Percentiles rank a stretch among this genome's conserved stretches.
These are phyloP conservation scores for Babesia gibsoni DNA, from an alignment of 169 alveolate species.

Conservation along the genomic window DNA sequence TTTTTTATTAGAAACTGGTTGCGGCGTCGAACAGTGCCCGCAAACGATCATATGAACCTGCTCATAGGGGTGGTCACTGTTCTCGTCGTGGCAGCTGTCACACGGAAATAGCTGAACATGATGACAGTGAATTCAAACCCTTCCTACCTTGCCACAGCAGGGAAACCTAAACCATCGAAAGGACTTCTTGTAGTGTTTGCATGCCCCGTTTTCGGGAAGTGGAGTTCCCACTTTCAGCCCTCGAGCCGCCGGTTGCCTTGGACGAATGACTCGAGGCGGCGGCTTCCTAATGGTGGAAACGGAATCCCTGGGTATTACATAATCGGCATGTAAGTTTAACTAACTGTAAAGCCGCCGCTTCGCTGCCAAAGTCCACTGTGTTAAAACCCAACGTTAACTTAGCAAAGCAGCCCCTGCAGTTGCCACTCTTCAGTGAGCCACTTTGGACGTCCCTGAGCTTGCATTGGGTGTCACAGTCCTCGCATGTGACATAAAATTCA, in stretches of 20 bases:
- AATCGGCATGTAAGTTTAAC: not conserved
- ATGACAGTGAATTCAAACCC: not conserved
- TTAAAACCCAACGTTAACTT: slow-evolving; percentile 29
- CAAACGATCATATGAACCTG: slow-evolving; percentile 83
- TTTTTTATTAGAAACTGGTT: slow-evolving; percentile 67
- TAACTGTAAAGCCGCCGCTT: slow-evolving; percentile 4
- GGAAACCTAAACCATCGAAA: slow-evolving; percentile 87
- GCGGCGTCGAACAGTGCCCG: slow-evolving; percentile 83
- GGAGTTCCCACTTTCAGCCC: slow-evolving; percentile 78
- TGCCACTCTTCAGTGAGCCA: slow-evolving; percentile 32
- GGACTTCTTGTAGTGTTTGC: slow-evolving; percentile 86
- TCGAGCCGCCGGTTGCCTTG: slow-evolving; percentile 15
- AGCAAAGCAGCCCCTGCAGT: slow-evolving; percentile 58
- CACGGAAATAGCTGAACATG: slow-evolving; percentile 78
- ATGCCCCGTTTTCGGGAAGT: slow-evolving; percentile 80
- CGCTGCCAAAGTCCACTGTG: slow-evolving; percentile 35
- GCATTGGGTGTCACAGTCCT: slow-evolving; percentile 61
- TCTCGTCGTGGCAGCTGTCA: slow-evolving; percentile 83
- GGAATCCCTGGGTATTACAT: not conserved
- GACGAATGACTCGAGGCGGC: not conserved
- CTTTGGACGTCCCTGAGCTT: slow-evolving; percentile 53
- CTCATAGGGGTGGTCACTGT: slow-evolving; percentile 76
- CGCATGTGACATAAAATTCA: slow-evolving; percentile 56
- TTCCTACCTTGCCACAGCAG: slow-evolving; percentile 80
- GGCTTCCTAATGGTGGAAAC: not conserved